These are phyloP conservation scores for Xylaria acuta DNA, from an alignment of 495 filamentous ascomycete genomes.

Conservation along the genomic window DNA sequence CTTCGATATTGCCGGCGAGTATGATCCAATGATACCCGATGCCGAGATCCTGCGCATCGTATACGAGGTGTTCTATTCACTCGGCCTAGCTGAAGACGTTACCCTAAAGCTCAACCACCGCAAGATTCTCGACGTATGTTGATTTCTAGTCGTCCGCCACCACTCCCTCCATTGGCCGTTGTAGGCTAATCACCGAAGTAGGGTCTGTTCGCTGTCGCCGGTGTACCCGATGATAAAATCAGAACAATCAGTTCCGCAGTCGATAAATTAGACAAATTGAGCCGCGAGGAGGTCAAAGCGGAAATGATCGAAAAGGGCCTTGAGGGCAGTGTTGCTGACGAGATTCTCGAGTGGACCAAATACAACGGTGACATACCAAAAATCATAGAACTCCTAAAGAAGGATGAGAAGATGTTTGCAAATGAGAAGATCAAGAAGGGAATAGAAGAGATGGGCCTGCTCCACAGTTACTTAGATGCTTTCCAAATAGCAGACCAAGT, in stretches of 20 bases:
- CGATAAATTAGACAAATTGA: slow-evolving; percentile 93
- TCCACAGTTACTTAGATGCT: slow-evolving; percentile 82
- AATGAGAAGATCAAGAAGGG: slow-evolving; percentile 79
- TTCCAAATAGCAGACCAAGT: slow-evolving; percentile 73
- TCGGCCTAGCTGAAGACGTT: slow-evolving; percentile 70
- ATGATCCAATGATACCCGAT: slow-evolving; percentile 94
- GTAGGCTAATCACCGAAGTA: neutral
- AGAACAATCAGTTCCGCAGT: slow-evolving; percentile 88
- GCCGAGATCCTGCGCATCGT: slow-evolving; percentile 89
- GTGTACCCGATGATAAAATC: slow-evolving; percentile 85
- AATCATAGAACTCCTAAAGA: slow-evolving; percentile 68
- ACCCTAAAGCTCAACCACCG: slow-evolving; percentile 96
- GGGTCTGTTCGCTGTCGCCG: slow-evolving; percentile 88
- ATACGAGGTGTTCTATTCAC: slow-evolving; percentile 82
- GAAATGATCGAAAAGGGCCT: slow-evolving; percentile 96
- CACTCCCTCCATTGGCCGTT: neutral
- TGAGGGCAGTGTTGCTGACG: slow-evolving; percentile 73
- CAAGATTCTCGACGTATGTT: slow-evolving; percentile 77
- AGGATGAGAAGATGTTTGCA: slow-evolving; percentile 65
- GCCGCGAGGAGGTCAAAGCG: slow-evolving; percentile 87
- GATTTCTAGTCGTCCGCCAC: neutral
- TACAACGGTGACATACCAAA: slow-evolving; percentile 68
- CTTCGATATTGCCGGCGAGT: slow-evolving; percentile 91
- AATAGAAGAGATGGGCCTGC: slow-evolving; percentile 78
- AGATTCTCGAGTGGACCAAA: slow-evolving; percentile 81